Base-by-base conservation (phyloP, 495 filamentous ascomycete species). In the Elasticomyces elasticus region DNA sequence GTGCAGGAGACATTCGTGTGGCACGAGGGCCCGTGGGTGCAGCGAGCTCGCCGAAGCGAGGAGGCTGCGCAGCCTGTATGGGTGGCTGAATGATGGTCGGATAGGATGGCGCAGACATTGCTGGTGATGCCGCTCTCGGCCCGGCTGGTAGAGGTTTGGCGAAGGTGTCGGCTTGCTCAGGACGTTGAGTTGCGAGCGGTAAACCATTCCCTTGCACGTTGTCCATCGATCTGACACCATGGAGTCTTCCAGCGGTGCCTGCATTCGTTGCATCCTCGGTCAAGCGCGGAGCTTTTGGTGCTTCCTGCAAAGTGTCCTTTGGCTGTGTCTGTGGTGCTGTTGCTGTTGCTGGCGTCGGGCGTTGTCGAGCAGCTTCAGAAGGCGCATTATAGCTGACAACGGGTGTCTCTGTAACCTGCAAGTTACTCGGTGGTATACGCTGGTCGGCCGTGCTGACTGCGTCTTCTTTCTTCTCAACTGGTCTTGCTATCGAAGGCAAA, bases 241-340 rank as follows among this genome's bases (percentile, higher is more conserved):
- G 58, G 2, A 62, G 45, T n/a, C 55, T 48, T 27, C 37, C 38
- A 19, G 20, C 25, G 4, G 26, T 26, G 7, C 15, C 35, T 7
- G 47, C 31, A 23, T 49, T 13, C 12, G 30, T 19, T 0, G 46
- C 55, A 20, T 10, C 26, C 26, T 62, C 59, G 1, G 49, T 43
- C 24, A 45, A 42, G 9, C 65, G 61, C 19, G 59, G 52, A 9
- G 66, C 68, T 50, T 67, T 67, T 6, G 68, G 68, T 42, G 62
- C 68, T 20, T 62, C 61, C 10, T 64, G 68, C 9, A 65, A 65
- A 11, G 54, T 43, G 24, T 41, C 46, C 27, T 24, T 27, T 13
- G 49, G 38, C 22, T 62, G 49, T 5, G 52, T 41, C 40, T 56
- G 54, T 27, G 62, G 56, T 4, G 45, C 52, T 40, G 58, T 4